Evolutionary conservation across 148 eudicot genomes (phyloP), one percentile per base, ranked within the genome.

Genomic region (Limonium bicolor): DNA sequence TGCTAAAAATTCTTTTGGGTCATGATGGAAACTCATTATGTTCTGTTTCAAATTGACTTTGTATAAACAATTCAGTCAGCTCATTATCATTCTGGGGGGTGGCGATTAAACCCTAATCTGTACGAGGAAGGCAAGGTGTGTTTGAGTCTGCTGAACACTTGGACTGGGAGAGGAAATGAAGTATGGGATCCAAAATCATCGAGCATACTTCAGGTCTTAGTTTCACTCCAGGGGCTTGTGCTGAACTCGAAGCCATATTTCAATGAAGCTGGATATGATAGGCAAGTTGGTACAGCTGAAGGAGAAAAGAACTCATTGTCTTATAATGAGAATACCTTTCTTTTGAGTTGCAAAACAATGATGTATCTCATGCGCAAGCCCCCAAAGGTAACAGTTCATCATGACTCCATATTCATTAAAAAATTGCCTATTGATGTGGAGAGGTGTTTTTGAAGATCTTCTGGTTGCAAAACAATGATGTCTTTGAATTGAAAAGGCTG

Each of bases 61-160:
- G 2, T 44, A 8, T 1, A 27, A 40, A 11, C 27, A 4, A 14
- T 28, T 29, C 85, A 90, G 99, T 77, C 95, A 13, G 99, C 85
- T 21, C 80, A 80, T 41, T 90, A 90, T 64, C 95, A 81, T 61
- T 90, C 99, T 58, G 99, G 99, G 38, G 99, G 99, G 17, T 90
- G 99, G 99, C 71, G 88, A 51, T 58, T 90, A 64, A 90, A 90
- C 53, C 99, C 99, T 1, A 90, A 90, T 48, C 42, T 90, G 29
- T 90, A 90, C 7, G 95, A 90, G 67, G 99, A 90, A 73, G 99
- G 99, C 46, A 90, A 90, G 65, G 99, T 90, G 19, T 90, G 99
- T 61, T 93, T 90, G 16, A 90, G 99, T 65, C 85, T 90, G 24
- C 58, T 90, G 43, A 90, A 90, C 59, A 90, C 99, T 32, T 90